phyloP scores from a whole-genome alignment of 495 filamentous ascomycete genomes.

The Daldinia grandis region DNA sequence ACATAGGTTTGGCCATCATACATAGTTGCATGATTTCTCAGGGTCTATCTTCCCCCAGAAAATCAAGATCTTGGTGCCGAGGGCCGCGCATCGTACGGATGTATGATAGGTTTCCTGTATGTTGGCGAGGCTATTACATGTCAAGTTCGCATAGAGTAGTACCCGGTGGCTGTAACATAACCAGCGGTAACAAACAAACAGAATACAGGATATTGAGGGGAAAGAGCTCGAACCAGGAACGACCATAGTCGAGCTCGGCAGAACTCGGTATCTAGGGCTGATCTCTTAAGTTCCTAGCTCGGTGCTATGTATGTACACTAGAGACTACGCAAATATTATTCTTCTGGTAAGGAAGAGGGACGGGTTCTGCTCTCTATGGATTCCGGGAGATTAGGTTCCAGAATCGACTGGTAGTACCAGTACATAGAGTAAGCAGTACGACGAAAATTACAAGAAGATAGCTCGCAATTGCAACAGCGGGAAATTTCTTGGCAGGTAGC shows the following conservation, averaged over 20 bases:
- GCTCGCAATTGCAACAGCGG: constrained; percentile 33
- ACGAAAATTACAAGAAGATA: constrained; percentile 9
- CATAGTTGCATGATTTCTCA: constrained; percentile 15
- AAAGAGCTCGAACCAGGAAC: constrained; percentile 13
- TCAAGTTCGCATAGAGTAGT: constrained; percentile 14
- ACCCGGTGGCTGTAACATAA: constrained; percentile 29
- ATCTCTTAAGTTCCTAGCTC: constrained; percentile 10
- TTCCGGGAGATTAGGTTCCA: constrained; percentile 41
- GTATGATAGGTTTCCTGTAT: constrained; percentile 2
- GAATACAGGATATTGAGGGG: constrained; percentile 9
- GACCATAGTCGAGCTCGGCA: constrained; percentile 10
- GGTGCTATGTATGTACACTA: too few species aligned
- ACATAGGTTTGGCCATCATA: constrained; percentile 11
- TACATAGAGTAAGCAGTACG: constrained; percentile 41
- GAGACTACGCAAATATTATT: constrained; percentile 23
- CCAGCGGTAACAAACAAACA: constrained; percentile 19
- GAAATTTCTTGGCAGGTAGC: constrained; percentile 25
- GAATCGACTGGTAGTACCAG: constrained; percentile 27
- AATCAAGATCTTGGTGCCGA: constrained; percentile 22
- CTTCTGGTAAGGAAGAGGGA: constrained; percentile 7
- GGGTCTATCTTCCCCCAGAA: constrained; percentile 14
- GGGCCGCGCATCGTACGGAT: constrained; percentile 2
- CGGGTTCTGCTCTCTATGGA: constrained; percentile 29
- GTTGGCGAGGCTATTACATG: constrained; percentile 7
- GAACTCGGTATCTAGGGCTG: constrained; percentile 28